phyloP scores from a whole-genome alignment of 441 rosid species.

The Pelargonium australe region DNA sequence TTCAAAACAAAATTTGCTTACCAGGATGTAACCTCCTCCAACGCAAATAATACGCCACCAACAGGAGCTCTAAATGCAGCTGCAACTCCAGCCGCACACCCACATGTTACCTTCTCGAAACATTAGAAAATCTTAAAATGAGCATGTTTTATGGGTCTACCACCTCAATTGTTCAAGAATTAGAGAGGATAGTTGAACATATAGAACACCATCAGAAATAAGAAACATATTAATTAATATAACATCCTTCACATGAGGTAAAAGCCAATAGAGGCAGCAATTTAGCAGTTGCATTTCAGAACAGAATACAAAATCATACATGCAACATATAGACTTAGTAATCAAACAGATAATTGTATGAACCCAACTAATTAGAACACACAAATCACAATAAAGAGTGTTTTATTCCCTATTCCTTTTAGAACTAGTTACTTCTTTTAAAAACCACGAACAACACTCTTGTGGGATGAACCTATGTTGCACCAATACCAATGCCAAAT shows the following conservation, averaged over 20 bases:
- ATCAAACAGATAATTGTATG: not conserved
- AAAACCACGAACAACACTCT: too few relatives aligned
- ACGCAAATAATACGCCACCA: slow-evolving; percentile 93
- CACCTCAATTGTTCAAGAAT: slow-evolving; percentile 19
- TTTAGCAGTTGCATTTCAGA: not conserved
- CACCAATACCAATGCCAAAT: too few relatives aligned
- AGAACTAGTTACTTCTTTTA: too few relatives aligned
- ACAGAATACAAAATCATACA: not conserved
- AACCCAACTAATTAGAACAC: not conserved
- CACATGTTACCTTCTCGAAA: slow-evolving; percentile 92
- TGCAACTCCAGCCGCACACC: slow-evolving; percentile 99
- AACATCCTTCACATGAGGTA: slow-evolving; percentile 9
- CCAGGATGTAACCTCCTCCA: slow-evolving; percentile 99
- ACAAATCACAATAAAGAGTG: not conserved
- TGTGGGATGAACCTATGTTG: too few relatives aligned
- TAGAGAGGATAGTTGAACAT: slow-evolving; percentile 2
- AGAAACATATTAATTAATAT: not conserved
- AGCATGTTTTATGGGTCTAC: slow-evolving; percentile 21
- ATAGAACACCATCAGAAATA: not conserved
- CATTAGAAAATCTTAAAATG: slow-evolving; percentile 29
- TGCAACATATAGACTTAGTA: not conserved
- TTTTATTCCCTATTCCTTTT: too few relatives aligned
- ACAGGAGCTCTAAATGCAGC: slow-evolving; percentile 99
- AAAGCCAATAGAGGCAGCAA: not conserved
- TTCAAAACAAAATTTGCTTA: slow-evolving; percentile 28